A percentile compares a stretch with the other conserved stretches of the same genome.
Conservation (phyloP, 305 asterid species). For the Fraxinus xanthoxyloides region DNA sequence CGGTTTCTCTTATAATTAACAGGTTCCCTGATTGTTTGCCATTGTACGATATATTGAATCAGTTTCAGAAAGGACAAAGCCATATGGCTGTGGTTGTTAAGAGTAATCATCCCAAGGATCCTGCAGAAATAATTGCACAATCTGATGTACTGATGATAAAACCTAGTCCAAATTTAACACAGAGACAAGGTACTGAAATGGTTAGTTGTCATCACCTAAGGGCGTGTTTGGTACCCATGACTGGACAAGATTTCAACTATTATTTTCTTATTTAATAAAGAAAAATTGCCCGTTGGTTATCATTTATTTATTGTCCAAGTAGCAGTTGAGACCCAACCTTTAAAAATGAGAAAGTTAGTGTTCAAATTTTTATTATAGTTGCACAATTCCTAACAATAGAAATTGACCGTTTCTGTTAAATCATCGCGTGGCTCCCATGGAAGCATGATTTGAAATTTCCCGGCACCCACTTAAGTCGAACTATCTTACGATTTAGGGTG, state of each 20-base stretch:
- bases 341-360: neutral
- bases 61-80: conserved; percentile 79
- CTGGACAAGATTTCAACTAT: neutral
- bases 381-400: too few relatives aligned
- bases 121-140: conserved; percentile 27
- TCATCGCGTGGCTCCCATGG: too few relatives aligned
- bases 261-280: neutral
- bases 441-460: too few relatives aligned
- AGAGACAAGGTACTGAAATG: conserved; percentile 9
- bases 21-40: conserved; percentile 64
- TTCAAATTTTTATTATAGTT: too few relatives aligned
- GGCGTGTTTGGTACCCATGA: neutral
- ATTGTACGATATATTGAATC: conserved; percentile 66
- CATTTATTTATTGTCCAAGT: neutral
- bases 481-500: too few relatives aligned
- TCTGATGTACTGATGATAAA: conserved; percentile 24
- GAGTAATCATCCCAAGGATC: conserved; percentile 27
- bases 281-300: neutral
- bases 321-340: neutral
- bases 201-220: neutral
- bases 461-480: too few relatives aligned
- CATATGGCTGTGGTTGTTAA: conserved; percentile 79
- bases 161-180: conserved; percentile 21
- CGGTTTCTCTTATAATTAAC: conserved; percentile 1
- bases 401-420: too few relatives aligned